Evolutionary conservation across 2,329 filamentous ascomycete species (phyloP).

Genomic region (Stemphylium lycopersici): DNA sequence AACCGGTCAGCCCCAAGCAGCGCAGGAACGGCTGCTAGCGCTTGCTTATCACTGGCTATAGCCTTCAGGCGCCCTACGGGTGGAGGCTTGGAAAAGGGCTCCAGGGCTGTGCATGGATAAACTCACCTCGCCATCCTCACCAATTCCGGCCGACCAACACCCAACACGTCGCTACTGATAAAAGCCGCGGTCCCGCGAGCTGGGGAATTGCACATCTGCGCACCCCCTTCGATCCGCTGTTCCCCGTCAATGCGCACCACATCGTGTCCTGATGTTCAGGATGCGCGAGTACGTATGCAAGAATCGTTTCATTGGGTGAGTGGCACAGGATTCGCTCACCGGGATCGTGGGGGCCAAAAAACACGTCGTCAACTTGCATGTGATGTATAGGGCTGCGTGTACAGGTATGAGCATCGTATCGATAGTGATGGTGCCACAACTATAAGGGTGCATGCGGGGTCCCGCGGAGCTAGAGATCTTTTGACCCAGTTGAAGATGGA

Average conservation of each 20-base stretch:
- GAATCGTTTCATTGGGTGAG: constrained; percentile 10
- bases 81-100: constrained; percentile 17
- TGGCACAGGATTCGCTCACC: constrained; percentile 15
- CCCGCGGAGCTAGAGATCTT: too few relatives aligned
- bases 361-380: constrained; percentile 14
- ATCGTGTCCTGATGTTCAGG: constrained; percentile 14
- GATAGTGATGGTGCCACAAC: constrained; percentile 8
- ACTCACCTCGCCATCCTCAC: constrained; percentile 11
- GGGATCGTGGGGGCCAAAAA: constrained; percentile 30
- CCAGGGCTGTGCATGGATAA: constrained; percentile 24
- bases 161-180: constrained; percentile 14
- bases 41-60: constrained; percentile 18
- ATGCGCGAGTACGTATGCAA: constrained; percentile 16
- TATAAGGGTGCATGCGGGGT: too few relatives aligned
- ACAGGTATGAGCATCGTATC: neutral
- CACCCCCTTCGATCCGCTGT: constrained; percentile 12
- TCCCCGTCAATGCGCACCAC: neutral
- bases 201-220: constrained; percentile 17
- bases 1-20: constrained; percentile 31
- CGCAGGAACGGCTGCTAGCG: constrained; percentile 27
- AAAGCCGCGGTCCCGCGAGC: constrained; percentile 14
- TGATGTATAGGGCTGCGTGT: constrained; percentile 10
- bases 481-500: too few relatives aligned
- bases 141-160: neutral
- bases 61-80: constrained; percentile 9